Percentiles rank a stretch among this genome's conserved stretches.
These are phyloP conservation scores for Coprinopsis strossmayeri DNA, from an alignment of 768 basidiomycete genomes.

Conservation along the genomic window DNA sequence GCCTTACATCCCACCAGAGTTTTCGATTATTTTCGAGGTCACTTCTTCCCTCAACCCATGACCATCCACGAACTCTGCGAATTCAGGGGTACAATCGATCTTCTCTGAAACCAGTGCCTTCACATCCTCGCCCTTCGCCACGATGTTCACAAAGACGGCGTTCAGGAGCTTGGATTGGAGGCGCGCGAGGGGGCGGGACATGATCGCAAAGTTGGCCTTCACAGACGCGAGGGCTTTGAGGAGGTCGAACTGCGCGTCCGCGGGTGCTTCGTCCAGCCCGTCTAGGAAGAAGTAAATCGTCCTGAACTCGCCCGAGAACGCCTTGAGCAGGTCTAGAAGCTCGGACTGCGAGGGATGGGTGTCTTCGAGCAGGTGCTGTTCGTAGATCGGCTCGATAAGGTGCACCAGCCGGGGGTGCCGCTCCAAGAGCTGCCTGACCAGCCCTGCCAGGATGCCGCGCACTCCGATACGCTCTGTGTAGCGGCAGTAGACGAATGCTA, in stretches of 20 bases:
- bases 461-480: neutral
- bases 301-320: neutral
- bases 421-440: neutral
- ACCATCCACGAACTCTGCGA: neutral
- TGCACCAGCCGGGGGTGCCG: neutral
- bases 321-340: neutral
- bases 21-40: neutral
- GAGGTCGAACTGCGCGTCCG: neutral
- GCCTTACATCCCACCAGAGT: conserved; percentile 1
- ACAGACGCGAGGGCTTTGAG: neutral
- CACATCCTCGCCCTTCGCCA: neutral
- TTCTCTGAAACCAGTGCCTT: neutral
- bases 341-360: neutral
- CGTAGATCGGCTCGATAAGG: neutral
- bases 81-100: neutral
- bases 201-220: neutral
- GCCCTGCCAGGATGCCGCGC: neutral
- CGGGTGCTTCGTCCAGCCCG: neutral
- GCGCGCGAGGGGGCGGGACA: neutral
- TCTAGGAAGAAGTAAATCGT: neutral
- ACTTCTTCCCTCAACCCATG: neutral
- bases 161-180: neutral
- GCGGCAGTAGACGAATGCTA: neutral
- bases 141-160: neutral
- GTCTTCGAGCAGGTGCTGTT: neutral